Conservation (phyloP, 805 yeast species). For the Candida patagonica region DNA sequence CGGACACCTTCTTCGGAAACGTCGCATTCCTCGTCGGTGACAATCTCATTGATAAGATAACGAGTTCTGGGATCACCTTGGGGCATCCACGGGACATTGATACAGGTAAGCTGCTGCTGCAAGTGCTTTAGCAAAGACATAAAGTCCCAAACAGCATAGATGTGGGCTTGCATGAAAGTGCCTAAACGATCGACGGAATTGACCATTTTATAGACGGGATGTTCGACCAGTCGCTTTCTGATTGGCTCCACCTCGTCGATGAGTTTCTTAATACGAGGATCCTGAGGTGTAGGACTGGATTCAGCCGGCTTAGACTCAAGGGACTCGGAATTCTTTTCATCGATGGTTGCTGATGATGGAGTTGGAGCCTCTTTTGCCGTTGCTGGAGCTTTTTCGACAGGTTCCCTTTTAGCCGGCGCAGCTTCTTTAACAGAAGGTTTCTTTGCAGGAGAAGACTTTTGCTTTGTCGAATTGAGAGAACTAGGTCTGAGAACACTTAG, state of each 20-base stretch:
- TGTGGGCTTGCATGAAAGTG: conserved; percentile 14
- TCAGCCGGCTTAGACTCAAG: neutral
- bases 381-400: no score
- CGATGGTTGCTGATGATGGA: neutral
- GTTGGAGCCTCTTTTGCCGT: neutral
- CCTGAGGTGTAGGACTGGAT: neutral
- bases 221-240: conserved; percentile 13
- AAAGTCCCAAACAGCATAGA: conserved; percentile 19
- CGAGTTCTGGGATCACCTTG: conserved; percentile 15
- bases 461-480: neutral
- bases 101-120: conserved; percentile 15
- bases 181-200: conserved; percentile 13
- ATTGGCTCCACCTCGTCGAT: conserved; percentile 14
- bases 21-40: conserved; percentile 16
- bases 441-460: no score
- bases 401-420: neutral
- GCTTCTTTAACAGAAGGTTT: no score
- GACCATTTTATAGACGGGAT: conserved; percentile 13
- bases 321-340: neutral
- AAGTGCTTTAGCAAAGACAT: conserved; percentile 15
- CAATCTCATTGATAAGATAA: conserved; percentile 17
- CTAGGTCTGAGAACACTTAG: neutral
- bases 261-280: conserved; percentile 11
- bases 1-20: conserved; percentile 15
- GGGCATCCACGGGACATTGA: conserved; percentile 16